phyloP scores from a whole-genome alignment of 2,329 filamentous ascomycete genomes.

The Exophiala alcalophila region DNA sequence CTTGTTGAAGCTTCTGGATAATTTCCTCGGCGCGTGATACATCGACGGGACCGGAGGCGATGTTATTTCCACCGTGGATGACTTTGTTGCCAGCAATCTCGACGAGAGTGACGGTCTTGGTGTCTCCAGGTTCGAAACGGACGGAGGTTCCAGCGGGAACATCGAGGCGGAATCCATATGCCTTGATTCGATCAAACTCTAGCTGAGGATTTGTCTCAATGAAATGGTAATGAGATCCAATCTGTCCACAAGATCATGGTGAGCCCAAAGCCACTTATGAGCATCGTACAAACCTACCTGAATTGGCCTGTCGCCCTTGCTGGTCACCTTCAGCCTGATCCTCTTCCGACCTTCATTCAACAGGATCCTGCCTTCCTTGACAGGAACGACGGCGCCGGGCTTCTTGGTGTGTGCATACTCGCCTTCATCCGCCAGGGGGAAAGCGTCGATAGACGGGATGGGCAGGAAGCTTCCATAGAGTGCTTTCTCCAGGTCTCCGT shows the following conservation, averaged over 20 bases:
- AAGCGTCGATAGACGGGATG: slow-evolving; percentile 65
- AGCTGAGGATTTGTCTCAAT: slow-evolving; percentile 90
- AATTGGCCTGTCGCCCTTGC: slow-evolving; percentile 82
- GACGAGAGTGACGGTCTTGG: slow-evolving; percentile 83
- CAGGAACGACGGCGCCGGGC: slow-evolving; percentile 76
- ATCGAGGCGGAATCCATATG: slow-evolving; percentile 83
- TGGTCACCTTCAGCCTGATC: slow-evolving; percentile 73
- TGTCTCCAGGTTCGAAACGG: slow-evolving; percentile 90
- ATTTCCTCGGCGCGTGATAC: slow-evolving; percentile 62
- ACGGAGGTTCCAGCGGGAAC: slow-evolving; percentile 89
- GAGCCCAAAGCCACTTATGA: too few species aligned
- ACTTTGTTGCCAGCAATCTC: slow-evolving; percentile 78
- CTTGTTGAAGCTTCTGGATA: slow-evolving; percentile 62
- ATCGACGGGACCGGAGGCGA: slow-evolving; percentile 73
- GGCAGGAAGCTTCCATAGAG: slow-evolving; percentile 91
- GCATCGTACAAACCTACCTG: slow-evolving; percentile 62
- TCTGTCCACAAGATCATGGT: slow-evolving; percentile 44
- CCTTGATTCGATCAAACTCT: slow-evolving; percentile 76
- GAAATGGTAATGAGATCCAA: slow-evolving; percentile 94
- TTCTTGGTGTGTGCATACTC: slow-evolving; percentile 66
- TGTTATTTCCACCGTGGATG: slow-evolving; percentile 78
- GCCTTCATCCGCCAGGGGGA: slow-evolving; percentile 62
- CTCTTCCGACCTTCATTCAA: slow-evolving; percentile 74
- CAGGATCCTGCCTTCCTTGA: slow-evolving; percentile 62
- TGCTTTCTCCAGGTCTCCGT: slow-evolving; percentile 81